Percentiles rank a stretch among this genome's conserved stretches.
These are phyloP conservation scores for Neurospora hispaniola DNA, from an alignment of 495 filamentous ascomycete species.

Conservation along the genomic window DNA sequence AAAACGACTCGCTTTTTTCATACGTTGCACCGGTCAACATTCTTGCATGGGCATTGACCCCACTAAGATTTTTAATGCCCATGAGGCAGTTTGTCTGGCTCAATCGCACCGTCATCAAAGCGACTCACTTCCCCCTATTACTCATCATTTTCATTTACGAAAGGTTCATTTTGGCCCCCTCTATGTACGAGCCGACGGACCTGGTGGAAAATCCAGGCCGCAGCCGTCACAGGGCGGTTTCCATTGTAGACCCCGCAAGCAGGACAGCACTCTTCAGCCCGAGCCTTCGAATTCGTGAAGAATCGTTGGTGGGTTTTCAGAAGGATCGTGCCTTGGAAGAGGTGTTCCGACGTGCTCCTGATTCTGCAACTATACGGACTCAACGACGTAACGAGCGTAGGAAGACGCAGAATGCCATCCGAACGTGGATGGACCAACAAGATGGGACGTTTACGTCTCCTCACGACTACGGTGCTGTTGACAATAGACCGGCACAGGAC, in stretches of 20 bases:
- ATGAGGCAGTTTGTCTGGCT: slow-evolving; percentile 68
- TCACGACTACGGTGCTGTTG: slow-evolving; percentile 35
- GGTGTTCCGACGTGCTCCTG: slow-evolving; percentile 59
- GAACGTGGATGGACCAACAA: slow-evolving; percentile 73
- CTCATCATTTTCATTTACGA: slow-evolving; percentile 83
- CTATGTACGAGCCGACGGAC: slow-evolving; percentile 67
- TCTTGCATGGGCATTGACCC: slow-evolving; percentile 74
- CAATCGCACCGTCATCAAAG: slow-evolving; percentile 79
- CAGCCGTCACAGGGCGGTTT: slow-evolving; percentile 31
- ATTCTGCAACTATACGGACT: slow-evolving; percentile 32
- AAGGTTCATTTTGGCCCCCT: slow-evolving; percentile 55
- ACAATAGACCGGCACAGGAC: slow-evolving; percentile 27
- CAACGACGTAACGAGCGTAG: slow-evolving; percentile 46
- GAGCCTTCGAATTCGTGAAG: slow-evolving; percentile 59
- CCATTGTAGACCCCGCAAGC: slow-evolving; percentile 42
- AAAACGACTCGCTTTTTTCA: slow-evolving; percentile 85
- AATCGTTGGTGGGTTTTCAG: slow-evolving; percentile 71
- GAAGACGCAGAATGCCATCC: slow-evolving; percentile 65
- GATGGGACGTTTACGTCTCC: slow-evolving; percentile 55
- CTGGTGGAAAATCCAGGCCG: slow-evolving; percentile 41
- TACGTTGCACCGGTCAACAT: slow-evolving; percentile 86
- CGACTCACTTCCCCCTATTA: slow-evolving; percentile 78
- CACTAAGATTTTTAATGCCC: slow-evolving; percentile 65
- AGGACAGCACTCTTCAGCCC: slow-evolving; percentile 55
- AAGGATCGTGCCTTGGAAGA: slow-evolving; percentile 89